Conservation (phyloP, 768 basidiomycete species). For the Trichaptum fuscoviolaceum region DNA sequence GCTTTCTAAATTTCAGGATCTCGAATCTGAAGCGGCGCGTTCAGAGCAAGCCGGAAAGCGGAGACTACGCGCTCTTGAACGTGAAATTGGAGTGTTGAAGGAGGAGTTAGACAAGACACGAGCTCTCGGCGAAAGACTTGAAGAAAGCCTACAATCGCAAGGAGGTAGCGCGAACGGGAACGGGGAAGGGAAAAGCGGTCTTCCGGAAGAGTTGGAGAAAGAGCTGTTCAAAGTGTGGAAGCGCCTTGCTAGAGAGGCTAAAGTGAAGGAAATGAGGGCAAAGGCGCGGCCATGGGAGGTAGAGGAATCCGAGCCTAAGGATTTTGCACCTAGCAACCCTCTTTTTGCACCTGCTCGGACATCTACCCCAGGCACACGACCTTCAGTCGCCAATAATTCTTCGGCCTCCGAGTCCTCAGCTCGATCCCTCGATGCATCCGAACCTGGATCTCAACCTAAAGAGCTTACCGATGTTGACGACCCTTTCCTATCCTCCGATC, state of each 20-base stretch:
- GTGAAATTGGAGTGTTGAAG: conserved; percentile 69
- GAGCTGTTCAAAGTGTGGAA: conserved; percentile 6
- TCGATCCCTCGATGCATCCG: neutral
- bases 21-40: conserved; percentile 64
- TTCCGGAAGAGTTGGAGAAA: conserved; percentile 3
- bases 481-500: neutral
- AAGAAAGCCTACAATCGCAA: conserved; percentile 46
- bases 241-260: conserved; percentile 14
- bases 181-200: conserved; percentile 40
- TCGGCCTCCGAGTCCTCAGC: neutral
- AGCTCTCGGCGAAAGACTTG: conserved; percentile 62
- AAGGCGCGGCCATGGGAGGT: conserved; percentile 20
- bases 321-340: conserved; percentile 60
- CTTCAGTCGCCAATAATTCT: neutral
- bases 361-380: conserved; percentile 6
- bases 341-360: conserved; percentile 20
- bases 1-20: conserved; percentile 63
- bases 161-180: conserved; percentile 26
- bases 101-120: conserved; percentile 77
- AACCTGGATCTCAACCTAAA: neutral
- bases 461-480: neutral
- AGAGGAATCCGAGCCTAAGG: conserved; percentile 29
- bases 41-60: conserved; percentile 65
- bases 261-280: conserved; percentile 46
- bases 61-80: conserved; percentile 67